phyloP scores from a whole-genome alignment of 2,329 filamentous ascomycete genomes.

The Teratosphaeriaceae sp. region DNA sequence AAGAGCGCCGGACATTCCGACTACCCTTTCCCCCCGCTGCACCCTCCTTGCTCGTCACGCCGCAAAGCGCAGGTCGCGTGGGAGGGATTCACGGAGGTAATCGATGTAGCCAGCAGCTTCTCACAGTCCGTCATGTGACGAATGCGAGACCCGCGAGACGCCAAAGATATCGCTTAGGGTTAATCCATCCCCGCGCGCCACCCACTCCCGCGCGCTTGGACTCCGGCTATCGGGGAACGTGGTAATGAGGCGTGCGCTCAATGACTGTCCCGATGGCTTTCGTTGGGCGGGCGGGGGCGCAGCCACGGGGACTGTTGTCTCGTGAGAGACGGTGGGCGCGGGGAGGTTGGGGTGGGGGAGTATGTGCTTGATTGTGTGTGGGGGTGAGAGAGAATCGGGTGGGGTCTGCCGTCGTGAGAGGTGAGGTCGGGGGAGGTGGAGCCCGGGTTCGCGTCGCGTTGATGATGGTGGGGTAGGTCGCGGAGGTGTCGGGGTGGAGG shows the following conservation, averaged over 20 bases:
- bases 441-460: slow-evolving; percentile 16
- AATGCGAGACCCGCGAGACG: slow-evolving; percentile 35
- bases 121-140: slow-evolving; percentile 28
- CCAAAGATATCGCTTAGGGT: slow-evolving; percentile 80
- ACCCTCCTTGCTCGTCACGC: slow-evolving; percentile 8
- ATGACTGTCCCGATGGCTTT: slow-evolving; percentile 8
- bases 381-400: slow-evolving; percentile 29
- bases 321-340: slow-evolving; percentile 33
- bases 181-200: slow-evolving; percentile 58
- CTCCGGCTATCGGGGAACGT: slow-evolving; percentile 5
- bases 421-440: slow-evolving; percentile 2
- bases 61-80: slow-evolving; percentile 5
- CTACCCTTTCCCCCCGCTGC: slow-evolving; percentile 24
- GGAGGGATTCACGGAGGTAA: slow-evolving; percentile 41
- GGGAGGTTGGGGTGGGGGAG: slow-evolving; percentile 67
- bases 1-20: slow-evolving; percentile 25
- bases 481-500: not conserved
- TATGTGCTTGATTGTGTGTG: slow-evolving; percentile 51
- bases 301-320: slow-evolving; percentile 24
- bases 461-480: slow-evolving; percentile 8
- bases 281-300: slow-evolving; percentile 17
- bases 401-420: slow-evolving; percentile 9
- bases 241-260: slow-evolving; percentile 12
- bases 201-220: slow-evolving; percentile 27
- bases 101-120: slow-evolving; percentile 63